These are phyloP conservation scores for Ceratobasidium papillatum DNA, from an alignment of 1,284 basidiomycete genomes.

Conservation along the genomic window DNA sequence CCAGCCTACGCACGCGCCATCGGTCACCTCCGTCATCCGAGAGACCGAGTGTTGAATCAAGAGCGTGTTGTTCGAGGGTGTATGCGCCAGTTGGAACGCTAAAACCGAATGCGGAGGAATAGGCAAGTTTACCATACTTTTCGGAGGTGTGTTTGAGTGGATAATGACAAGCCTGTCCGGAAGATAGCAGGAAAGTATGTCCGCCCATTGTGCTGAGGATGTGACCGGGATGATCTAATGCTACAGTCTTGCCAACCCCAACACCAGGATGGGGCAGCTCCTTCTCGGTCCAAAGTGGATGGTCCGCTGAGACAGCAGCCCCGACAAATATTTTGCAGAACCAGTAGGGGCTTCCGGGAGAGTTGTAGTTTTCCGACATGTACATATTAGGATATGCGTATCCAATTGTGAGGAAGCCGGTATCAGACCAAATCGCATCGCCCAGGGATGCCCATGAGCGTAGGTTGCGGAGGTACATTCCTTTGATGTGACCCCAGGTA, in stretches of 20 bases:
- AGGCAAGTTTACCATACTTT: conserved; percentile 80
- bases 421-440: conserved; percentile 56
- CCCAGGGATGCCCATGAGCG: conserved; percentile 72
- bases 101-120: conserved; percentile 78
- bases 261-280: conserved; percentile 68
- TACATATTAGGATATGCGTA: conserved; percentile 70
- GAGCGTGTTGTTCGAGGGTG: conserved; percentile 74
- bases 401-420: conserved; percentile 78
- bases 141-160: conserved; percentile 78
- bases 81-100: conserved; percentile 73
- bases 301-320: conserved; percentile 67
- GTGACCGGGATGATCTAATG: conserved; percentile 71
- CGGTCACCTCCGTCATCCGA: conserved; percentile 72
- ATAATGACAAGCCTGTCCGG: conserved; percentile 81
- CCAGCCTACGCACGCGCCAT: conserved; percentile 73
- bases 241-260: conserved; percentile 57
- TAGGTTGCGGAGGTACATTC: conserved; percentile 74
- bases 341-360: conserved; percentile 84
- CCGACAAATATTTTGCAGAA: conserved; percentile 79
- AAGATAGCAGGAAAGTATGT: conserved; percentile 76
- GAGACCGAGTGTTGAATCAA: conserved; percentile 73
- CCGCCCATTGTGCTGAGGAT: conserved; percentile 69
- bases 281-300: conserved; percentile 73
- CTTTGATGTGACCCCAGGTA: conserved; percentile 78
- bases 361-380: conserved; percentile 72